Evolutionary conservation across 768 basidiomycete species (phyloP).

Genomic region (Auricularia sp.): DNA sequence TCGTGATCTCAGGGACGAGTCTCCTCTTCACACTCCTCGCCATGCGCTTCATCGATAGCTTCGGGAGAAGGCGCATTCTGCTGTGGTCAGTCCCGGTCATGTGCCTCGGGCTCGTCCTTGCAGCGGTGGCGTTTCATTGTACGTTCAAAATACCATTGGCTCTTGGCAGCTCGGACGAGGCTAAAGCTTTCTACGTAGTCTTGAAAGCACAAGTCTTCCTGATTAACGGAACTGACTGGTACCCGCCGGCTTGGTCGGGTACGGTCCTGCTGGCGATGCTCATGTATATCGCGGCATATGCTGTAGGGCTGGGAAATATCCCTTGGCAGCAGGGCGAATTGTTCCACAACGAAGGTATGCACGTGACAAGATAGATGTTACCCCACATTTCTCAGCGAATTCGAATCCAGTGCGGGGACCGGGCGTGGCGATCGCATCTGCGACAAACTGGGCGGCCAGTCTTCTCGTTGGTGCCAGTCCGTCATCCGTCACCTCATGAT

Average conservation of each 20-base stretch:
- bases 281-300: conserved; percentile 73
- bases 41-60: conserved; percentile 60
- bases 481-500: neutral
- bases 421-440: conserved; percentile 64
- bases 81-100: conserved; percentile 63
- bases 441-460: conserved; percentile 71
- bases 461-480: conserved; percentile 57
- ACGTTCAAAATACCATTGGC: conserved; percentile 16
- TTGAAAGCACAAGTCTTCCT: conserved; percentile 54
- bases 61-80: conserved; percentile 64
- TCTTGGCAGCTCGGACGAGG: neutral
- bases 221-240: conserved; percentile 41
- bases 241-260: conserved; percentile 52
- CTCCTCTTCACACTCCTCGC: conserved; percentile 71
- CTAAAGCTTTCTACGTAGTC: conserved; percentile 23
- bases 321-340: conserved; percentile 87
- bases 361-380: neutral
- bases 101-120: conserved; percentile 54
- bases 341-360: conserved; percentile 59
- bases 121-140: conserved; percentile 60
- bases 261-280: conserved; percentile 76
- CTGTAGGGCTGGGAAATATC: conserved; percentile 67
- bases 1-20: conserved; percentile 70
- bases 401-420: conserved; percentile 52
- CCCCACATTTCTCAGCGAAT: too few species aligned